Evolutionary conservation across 805 yeast species (phyloP).

Genomic region (Zygosaccharomyces pseudorouxii): DNA sequence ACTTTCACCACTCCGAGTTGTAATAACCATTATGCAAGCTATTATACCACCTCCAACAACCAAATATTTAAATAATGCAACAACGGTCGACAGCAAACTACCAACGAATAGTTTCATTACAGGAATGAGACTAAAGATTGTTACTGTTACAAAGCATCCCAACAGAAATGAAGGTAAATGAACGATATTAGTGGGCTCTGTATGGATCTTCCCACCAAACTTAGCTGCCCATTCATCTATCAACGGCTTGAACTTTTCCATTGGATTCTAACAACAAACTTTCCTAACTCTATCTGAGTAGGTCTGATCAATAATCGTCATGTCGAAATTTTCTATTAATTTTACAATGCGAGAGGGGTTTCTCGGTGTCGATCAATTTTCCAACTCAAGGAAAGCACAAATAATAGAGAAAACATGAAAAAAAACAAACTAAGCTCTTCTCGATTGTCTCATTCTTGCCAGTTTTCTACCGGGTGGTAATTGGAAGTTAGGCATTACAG

Average conservation of each 20-base stretch:
- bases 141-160: constrained; percentile 21
- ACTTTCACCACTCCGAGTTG: constrained; percentile 8
- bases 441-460: constrained; percentile 32
- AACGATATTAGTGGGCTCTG: constrained; percentile 15
- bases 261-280: neutral
- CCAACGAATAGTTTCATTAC: constrained; percentile 23
- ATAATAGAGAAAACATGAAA: neutral
- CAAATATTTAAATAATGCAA: constrained; percentile 19
- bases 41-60: constrained; percentile 24
- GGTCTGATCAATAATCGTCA: neutral
- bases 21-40: constrained; percentile 12
- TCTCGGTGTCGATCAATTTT: constrained; percentile 1
- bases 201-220: constrained; percentile 7
- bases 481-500: constrained; percentile 11
- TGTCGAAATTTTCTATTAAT: neutral
- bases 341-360: constrained; percentile 1
- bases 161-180: constrained; percentile 26
- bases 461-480: constrained; percentile 24
- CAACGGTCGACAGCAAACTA: constrained; percentile 23
- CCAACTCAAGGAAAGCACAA: constrained; percentile 4
- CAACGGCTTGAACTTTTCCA: constrained; percentile 11
- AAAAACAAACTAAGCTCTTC: constrained; percentile 15
- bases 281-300: neutral
- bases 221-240: constrained; percentile 10
- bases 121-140: constrained; percentile 23